These are phyloP conservation scores for Fusarium pseudoanthophilum DNA, from an alignment of 2,329 filamentous ascomycete species.

Conservation along the genomic window DNA sequence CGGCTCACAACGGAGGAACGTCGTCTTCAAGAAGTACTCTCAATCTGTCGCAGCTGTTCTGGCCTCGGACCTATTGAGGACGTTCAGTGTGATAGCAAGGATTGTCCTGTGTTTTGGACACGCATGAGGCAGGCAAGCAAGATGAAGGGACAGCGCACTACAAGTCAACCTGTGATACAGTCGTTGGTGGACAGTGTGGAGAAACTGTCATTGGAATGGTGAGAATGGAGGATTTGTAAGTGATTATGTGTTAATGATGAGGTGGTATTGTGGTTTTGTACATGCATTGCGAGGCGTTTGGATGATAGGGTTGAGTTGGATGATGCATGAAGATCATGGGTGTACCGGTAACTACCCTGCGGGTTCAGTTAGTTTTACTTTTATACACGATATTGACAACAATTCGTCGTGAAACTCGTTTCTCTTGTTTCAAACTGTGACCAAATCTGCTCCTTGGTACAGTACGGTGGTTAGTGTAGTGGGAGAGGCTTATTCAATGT, in stretches of 20 bases:
- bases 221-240: slow-evolving; percentile 6
- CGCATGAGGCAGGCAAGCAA: slow-evolving; percentile 70
- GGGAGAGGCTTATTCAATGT: background rate
- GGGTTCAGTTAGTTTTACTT: background rate
- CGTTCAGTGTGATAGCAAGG: slow-evolving; percentile 87
- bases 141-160: slow-evolving; percentile 53
- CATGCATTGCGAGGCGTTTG: slow-evolving; percentile 13
- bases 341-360: background rate
- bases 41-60: slow-evolving; percentile 83
- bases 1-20: slow-evolving; percentile 72
- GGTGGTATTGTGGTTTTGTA: background rate
- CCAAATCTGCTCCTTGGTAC: background rate
- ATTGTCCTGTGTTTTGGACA: slow-evolving; percentile 93
- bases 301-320: background rate
- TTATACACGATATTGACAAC: background rate
- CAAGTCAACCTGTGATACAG: slow-evolving; percentile 48
- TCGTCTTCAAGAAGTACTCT: slow-evolving; percentile 70
- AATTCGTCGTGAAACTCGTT: background rate
- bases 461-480: too few species aligned
- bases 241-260: background rate
- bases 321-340: background rate
- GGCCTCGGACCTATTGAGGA: slow-evolving; percentile 77
- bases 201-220: slow-evolving; percentile 51
- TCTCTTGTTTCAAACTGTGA: background rate
- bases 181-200: slow-evolving; percentile 46